Base-by-base conservation (phyloP, 495 filamentous ascomycete species). In the Staphylotrichum tortipilum region DNA sequence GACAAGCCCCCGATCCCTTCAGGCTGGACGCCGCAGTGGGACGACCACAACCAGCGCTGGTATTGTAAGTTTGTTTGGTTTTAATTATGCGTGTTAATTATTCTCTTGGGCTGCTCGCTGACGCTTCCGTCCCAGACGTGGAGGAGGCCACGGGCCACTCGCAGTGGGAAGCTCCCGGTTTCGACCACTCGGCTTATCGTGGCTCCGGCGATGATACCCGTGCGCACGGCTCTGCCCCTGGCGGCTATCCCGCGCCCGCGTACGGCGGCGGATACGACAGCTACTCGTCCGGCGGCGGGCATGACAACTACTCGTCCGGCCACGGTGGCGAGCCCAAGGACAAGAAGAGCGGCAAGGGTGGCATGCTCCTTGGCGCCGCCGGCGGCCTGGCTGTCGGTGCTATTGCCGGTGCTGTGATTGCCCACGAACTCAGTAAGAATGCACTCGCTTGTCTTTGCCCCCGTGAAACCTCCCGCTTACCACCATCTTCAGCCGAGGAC, bases 21-120 rank as follows among this genome's bases (percentile, higher is more conserved):
- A 0, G 82, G 79, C 52, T 85, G 82, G 82, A 57, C 66, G 39
- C 73, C 80, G 17, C 71, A 71, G 49, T 85, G 76, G 74, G 80
- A 85, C 47, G 68, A 72, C 34, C 68, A 65, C 34, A 60, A 67
- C 36, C 74, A 80, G 45, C 77, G 77, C 46, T 83, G 76, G 61
- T 80, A 77, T 67, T 85, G 49, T 56, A 48, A 29, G 53, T n/a
- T n/a, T n/a, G n/a, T n/a, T n/a, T n/a, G n/a, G n/a, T n/a, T n/a
- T n/a, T n/a, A n/a, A n/a, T n/a, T n/a, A n/a, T n/a, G n/a, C n/a
- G n/a, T n/a, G n/a, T n/a, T n/a, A n/a, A n/a, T n/a, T n/a, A n/a
- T n/a, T n/a, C n/a, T n/a, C n/a, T n/a, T n/a, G n/a, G n/a, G n/a
- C n/a, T n/a, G n/a, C n/a, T n/a, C n/a, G n/a, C n/a, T n/a, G n/a